Conservation (phyloP, 2,329 filamentous ascomycete genomes). For the Xylaria sp. region DNA sequence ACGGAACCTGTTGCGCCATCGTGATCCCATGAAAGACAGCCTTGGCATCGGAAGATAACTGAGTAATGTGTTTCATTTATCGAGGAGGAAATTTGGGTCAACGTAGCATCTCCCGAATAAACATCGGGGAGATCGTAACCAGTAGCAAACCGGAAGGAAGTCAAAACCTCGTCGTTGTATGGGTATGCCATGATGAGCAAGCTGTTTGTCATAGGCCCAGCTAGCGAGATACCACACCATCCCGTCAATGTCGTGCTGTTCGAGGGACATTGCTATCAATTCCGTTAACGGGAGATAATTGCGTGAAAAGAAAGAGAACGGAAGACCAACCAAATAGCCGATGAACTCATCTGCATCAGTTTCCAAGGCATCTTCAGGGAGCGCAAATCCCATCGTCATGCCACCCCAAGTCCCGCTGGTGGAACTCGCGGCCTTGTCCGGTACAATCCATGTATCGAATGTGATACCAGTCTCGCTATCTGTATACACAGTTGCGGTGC, state of each 20-base stretch:
- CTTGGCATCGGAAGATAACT: constrained; percentile 69
- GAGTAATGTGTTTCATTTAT: constrained; percentile 65
- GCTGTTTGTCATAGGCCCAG: constrained; percentile 62
- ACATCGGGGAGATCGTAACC: constrained; percentile 64
- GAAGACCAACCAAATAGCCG: constrained; percentile 57
- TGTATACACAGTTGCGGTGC: constrained; percentile 45
- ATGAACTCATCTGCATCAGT: constrained; percentile 62
- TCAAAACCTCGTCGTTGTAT: constrained; percentile 57
- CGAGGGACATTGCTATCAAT: constrained; percentile 51
- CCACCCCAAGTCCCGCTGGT: constrained; percentile 48
- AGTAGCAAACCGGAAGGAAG: constrained; percentile 62
- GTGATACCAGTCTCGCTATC: constrained; percentile 57
- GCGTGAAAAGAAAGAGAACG: neutral
- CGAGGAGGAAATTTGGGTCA: constrained; percentile 64
- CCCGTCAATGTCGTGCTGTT: constrained; percentile 54
- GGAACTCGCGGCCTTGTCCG: constrained; percentile 33
- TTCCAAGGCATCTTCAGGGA: constrained; percentile 55
- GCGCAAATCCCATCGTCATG: constrained; percentile 59
- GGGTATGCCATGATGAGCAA: constrained; percentile 66
- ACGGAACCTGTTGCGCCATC: constrained; percentile 50
- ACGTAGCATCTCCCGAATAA: constrained; percentile 66
- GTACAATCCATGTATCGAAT: constrained; percentile 57
- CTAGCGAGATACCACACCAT: constrained; percentile 64
- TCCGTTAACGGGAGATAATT: constrained; percentile 7
- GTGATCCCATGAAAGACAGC: constrained; percentile 60